phyloP scores from a whole-genome alignment of 345 rosid species.

The Trapa bicornis region DNA sequence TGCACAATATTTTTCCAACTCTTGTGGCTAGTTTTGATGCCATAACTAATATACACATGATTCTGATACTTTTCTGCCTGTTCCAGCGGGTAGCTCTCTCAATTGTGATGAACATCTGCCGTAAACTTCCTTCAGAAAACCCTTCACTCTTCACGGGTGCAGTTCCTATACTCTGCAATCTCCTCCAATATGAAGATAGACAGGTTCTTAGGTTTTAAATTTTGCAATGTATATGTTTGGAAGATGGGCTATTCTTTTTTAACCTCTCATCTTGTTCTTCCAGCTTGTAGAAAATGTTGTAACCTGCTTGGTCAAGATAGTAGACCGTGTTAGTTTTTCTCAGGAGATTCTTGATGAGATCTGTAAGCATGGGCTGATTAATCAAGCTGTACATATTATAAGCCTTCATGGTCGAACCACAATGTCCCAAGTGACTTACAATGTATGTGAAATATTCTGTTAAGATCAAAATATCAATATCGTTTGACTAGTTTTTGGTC shows the following conservation, averaged over 20 bases:
- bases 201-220: constrained; percentile 33
- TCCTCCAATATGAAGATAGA: constrained; percentile 80
- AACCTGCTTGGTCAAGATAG: constrained; percentile 68
- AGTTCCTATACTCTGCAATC: constrained; percentile 74
- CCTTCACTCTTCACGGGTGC: constrained; percentile 56
- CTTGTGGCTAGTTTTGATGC: background rate
- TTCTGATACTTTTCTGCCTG: constrained; percentile 6
- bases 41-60: background rate
- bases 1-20: background rate
- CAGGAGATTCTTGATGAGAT: constrained; percentile 60
- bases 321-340: constrained; percentile 51
- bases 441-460: constrained; percentile 31
- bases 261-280: background rate
- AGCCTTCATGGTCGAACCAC: constrained; percentile 65
- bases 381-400: constrained; percentile 52
- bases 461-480: background rate
- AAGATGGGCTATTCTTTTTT: constrained; percentile 3
- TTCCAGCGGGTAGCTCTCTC: constrained; percentile 86
- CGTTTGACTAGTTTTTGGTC: background rate
- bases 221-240: constrained; percentile 4
- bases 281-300: constrained; percentile 91
- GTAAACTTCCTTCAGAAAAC: constrained; percentile 61
- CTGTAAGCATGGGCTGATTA: constrained; percentile 60
- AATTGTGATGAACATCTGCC: constrained; percentile 78
- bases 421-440: constrained; percentile 60